phyloP scores from a whole-genome alignment of 202 grass and related monocot species.

The Panicum hallii region DNA sequence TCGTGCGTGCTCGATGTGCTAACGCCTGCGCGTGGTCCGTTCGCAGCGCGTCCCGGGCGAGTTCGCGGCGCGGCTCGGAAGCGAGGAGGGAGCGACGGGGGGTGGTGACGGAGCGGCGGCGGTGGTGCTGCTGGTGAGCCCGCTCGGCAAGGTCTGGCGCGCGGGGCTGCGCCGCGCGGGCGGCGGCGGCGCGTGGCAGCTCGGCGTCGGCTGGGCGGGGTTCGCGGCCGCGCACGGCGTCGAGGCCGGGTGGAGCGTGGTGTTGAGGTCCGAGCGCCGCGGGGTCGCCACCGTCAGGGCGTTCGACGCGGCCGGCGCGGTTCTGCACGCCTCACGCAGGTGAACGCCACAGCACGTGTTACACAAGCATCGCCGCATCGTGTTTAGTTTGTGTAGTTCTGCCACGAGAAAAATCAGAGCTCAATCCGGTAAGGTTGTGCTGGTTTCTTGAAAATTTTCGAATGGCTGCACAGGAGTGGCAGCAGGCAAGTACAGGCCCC shows the following conservation, averaged over 20 bases:
- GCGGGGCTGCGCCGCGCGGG: conserved; percentile 20
- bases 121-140: conserved; percentile 34
- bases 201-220: conserved; percentile 42
- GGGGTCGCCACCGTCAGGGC: conserved; percentile 53
- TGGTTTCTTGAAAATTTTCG: background rate
- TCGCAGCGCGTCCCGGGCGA: conserved; percentile 30
- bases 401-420: background rate
- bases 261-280: conserved; percentile 58
- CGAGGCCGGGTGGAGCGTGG: conserved; percentile 46
- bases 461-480: conserved; percentile 10
- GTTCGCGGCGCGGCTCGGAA: conserved; percentile 38
- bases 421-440: background rate
- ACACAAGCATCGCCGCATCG: background rate
- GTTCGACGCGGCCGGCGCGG: conserved; percentile 32
- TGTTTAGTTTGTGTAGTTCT: background rate
- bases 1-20: too few species aligned
- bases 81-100: background rate
- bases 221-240: conserved; percentile 45
- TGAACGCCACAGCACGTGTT: background rate
- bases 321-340: conserved; percentile 26
- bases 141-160: conserved; percentile 49
- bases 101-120: background rate
- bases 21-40: too few species aligned
- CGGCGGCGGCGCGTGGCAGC: conserved; percentile 23
- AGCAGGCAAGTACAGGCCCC: conserved; percentile 38